Percentiles rank a stretch among this genome's conserved stretches.
phyloP scores from a whole-genome alignment of 2,329 filamentous ascomycete genomes.

The Trichophyton benhamiae region DNA sequence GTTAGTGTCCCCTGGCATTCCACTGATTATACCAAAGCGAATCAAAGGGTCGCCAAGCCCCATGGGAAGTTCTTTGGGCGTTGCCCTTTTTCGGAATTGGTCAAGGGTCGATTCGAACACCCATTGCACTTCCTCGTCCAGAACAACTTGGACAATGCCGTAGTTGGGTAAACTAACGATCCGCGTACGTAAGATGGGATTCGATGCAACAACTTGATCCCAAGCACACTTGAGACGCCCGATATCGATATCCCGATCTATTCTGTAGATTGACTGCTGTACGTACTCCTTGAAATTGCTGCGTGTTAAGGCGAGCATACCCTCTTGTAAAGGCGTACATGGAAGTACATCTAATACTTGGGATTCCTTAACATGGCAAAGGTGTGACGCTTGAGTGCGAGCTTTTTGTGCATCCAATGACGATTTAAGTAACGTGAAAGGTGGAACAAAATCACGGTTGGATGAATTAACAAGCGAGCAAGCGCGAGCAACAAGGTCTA shows the following conservation, averaged over 20 bases:
- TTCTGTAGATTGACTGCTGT: slow-evolving; percentile 20
- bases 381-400: background rate
- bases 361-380: background rate
- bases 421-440: background rate
- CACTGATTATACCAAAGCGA: background rate
- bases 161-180: slow-evolving; percentile 14
- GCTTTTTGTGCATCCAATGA: background rate
- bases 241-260: slow-evolving; percentile 20
- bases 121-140: slow-evolving; percentile 13
- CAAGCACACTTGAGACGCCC: slow-evolving; percentile 26
- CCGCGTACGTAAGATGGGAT: slow-evolving; percentile 31
- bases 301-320: slow-evolving; percentile 26
- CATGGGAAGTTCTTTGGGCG: slow-evolving; percentile 13
- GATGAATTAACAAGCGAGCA: slow-evolving; percentile 1
- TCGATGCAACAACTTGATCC: slow-evolving; percentile 20
- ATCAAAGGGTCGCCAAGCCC: background rate
- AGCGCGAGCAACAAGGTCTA: slow-evolving; percentile 20
- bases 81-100: background rate
- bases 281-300: slow-evolving; percentile 27
- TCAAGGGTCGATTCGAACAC: slow-evolving; percentile 3
- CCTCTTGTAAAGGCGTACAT: slow-evolving; percentile 30
- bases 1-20: background rate
- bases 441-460: background rate
- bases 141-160: slow-evolving; percentile 17
- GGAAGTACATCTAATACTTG: slow-evolving; percentile 24